These are phyloP conservation scores for barrel medic (Medicago truncatula) DNA, from an alignment of 306 rosid genomes.

Conservation along the genomic window MtrunA17r5.0-ANR NC_053049.1:45869501-45870000, in stretches of 20 bases:
- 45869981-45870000: too few species aligned
- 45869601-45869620: neutral
- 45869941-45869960: too few species aligned
- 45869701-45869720: slow-evolving; percentile 2
- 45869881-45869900: slow-evolving; percentile 69
- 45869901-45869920: slow-evolving; percentile 49
- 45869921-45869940: neutral
- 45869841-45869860: slow-evolving; percentile 73
- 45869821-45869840: neutral
- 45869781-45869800: slow-evolving; percentile 59
- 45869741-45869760: neutral
- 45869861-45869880: slow-evolving; percentile 72
- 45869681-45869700: neutral
- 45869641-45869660: neutral
- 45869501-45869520: too few species aligned
- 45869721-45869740: slow-evolving; percentile 8
- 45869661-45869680: slow-evolving; percentile 6
- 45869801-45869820: slow-evolving; percentile 54
- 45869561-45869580: too few species aligned
- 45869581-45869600: neutral
- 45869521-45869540: too few species aligned
- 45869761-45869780: slow-evolving; percentile 37
- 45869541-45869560: too few species aligned
- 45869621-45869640: neutral
- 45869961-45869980: too few species aligned